phyloP scores from a whole-genome alignment of 1,284 basidiomycete species.

The Ustilago cynodontis region DNA sequence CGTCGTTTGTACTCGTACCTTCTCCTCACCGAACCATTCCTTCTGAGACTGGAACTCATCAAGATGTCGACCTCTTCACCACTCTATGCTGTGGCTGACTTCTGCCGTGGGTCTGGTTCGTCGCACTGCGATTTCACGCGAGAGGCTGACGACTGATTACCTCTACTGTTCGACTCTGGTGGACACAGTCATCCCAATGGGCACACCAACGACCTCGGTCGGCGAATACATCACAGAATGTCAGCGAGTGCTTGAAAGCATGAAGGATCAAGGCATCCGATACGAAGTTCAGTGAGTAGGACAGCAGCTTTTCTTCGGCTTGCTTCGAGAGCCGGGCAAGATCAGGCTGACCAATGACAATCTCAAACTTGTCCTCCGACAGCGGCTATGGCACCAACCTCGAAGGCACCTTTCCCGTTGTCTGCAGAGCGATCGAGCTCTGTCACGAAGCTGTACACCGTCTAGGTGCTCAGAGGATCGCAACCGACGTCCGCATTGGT shows the following conservation, averaged over 20 bases:
- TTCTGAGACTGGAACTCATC: background rate
- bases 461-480: conserved; percentile 66
- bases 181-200: conserved; percentile 66
- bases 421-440: conserved; percentile 61
- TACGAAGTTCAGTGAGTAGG: conserved; percentile 63
- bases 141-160: background rate
- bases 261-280: conserved; percentile 61
- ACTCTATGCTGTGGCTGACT: conserved; percentile 59
- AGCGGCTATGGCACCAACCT: conserved; percentile 69
- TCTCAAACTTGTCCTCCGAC: background rate
- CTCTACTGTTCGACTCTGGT: background rate
- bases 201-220: conserved; percentile 64
- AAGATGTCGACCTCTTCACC: conserved; percentile 28
- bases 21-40: background rate
- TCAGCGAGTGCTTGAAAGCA: conserved; percentile 62
- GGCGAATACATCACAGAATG: conserved; percentile 68
- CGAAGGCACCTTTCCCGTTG: conserved; percentile 62
- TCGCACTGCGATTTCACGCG: background rate
- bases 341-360: conserved; percentile 1
- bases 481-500: conserved; percentile 68
- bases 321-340: background rate
- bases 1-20: background rate
- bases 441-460: conserved; percentile 68
- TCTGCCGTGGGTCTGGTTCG: conserved; percentile 49
- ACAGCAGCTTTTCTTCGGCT: background rate